Evolutionary conservation across 352 stramenopile genomes (phyloP).

Genomic region (Pythium aquatile): DNA sequence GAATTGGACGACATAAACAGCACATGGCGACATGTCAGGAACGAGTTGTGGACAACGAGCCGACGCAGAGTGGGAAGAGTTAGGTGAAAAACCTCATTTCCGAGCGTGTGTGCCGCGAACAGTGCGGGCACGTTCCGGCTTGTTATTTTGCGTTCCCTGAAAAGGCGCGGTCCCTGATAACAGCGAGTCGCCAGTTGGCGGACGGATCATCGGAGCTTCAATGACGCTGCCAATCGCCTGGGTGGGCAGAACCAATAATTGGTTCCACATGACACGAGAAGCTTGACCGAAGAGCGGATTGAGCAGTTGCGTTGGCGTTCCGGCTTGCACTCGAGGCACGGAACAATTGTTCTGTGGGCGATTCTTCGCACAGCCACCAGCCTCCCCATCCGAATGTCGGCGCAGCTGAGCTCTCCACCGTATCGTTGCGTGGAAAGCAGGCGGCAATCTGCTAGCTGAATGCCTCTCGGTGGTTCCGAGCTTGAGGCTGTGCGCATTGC

Average conservation of each 20-base stretch:
- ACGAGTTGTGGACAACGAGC: not conserved
- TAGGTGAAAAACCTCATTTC: conserved; percentile 8
- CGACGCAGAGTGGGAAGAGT: not conserved
- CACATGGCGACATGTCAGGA: conserved; percentile 6
- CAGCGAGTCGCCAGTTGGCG: conserved; percentile 6
- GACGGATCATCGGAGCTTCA: conserved; percentile 5
- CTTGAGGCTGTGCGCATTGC: not conserved
- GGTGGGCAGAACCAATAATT: not conserved
- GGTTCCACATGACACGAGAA: not conserved
- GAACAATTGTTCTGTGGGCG: not conserved
- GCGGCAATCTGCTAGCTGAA: not conserved
- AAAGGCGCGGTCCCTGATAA: conserved; percentile 17
- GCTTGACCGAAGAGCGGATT: not conserved
- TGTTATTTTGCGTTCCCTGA: not conserved
- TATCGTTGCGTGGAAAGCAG: not conserved
- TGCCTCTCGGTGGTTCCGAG: not conserved
- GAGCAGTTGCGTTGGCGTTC: not conserved
- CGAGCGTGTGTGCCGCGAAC: not conserved
- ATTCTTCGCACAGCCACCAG: not conserved
- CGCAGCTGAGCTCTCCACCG: not conserved
- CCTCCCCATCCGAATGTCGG: not conserved
- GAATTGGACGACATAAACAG: conserved; percentile 2
- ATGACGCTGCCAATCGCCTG: not conserved
- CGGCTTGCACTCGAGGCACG: not conserved
- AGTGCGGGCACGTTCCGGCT: conserved; percentile 9